These are phyloP conservation scores for Cicer arietinum DNA, from an alignment of 306 rosid species.

Conservation along the genomic window DNA sequence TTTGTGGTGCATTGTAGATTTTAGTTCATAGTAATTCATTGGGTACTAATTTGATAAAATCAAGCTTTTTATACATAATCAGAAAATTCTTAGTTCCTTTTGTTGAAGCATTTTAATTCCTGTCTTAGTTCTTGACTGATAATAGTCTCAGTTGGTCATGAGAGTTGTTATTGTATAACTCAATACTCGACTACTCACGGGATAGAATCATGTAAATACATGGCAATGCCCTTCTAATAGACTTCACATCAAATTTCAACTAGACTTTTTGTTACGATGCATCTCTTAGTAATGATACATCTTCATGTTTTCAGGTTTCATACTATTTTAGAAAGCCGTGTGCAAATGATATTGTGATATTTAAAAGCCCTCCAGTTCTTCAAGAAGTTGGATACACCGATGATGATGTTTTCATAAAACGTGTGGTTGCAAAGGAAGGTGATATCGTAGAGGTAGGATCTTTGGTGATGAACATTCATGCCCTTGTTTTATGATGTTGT, in stretches of 20 bases:
- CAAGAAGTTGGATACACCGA: slow-evolving; percentile 94
- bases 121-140: not conserved
- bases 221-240: slow-evolving; percentile 10
- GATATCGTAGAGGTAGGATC: slow-evolving; percentile 83
- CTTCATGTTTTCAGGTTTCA: slow-evolving; percentile 69
- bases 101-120: slow-evolving; percentile 16
- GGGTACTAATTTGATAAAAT: not conserved
- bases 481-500: slow-evolving; percentile 2
- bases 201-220: not conserved
- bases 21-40: slow-evolving; percentile 5
- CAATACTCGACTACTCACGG: not conserved
- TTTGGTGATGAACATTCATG: slow-evolving; percentile 22
- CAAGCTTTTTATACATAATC: not conserved
- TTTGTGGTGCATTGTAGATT: slow-evolving; percentile 3
- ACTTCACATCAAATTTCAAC: slow-evolving; percentile 32
- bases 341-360: slow-evolving; percentile 89
- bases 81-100: not conserved
- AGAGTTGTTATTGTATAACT: slow-evolving; percentile 6
- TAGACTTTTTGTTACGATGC: slow-evolving; percentile 16
- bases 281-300: slow-evolving; percentile 28
- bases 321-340: slow-evolving; percentile 95
- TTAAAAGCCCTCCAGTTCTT: slow-evolving; percentile 94
- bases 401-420: slow-evolving; percentile 91
- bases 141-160: slow-evolving; percentile 2
- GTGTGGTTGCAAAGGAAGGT: slow-evolving; percentile 91